A percentile compares a stretch with the other conserved stretches of the same genome.
These are phyloP conservation scores for Rosa lucieae DNA, from an alignment of 306 rosid genomes.

Conservation along the genomic window DNA sequence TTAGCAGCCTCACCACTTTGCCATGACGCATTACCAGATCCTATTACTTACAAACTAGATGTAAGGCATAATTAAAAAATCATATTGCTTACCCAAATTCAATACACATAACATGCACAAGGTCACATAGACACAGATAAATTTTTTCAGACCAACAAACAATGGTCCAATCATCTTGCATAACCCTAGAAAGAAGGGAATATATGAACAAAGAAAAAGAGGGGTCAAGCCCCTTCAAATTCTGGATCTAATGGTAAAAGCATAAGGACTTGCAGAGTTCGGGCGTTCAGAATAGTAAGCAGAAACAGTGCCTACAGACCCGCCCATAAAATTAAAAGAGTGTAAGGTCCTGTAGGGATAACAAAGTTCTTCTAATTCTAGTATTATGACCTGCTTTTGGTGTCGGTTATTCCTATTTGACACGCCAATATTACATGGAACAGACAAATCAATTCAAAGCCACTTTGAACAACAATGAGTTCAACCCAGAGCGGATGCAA, in stretches of 20 bases:
- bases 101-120: constrained; percentile 1
- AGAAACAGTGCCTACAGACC: not conserved
- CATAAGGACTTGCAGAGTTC: not conserved
- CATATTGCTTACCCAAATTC: not conserved
- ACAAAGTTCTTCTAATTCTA: not conserved
- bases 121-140: not conserved
- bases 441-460: not conserved
- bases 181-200: not conserved
- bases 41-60: constrained; percentile 3
- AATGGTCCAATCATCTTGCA: not conserved
- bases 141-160: not conserved
- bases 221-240: not conserved
- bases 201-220: not conserved
- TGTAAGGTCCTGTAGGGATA: not conserved
- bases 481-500: not conserved
- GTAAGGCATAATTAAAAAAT: not conserved
- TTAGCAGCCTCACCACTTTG: not conserved
- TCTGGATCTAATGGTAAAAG: not conserved
- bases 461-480: not conserved
- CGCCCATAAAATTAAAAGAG: not conserved
- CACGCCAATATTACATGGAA: not conserved
- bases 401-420: not conserved
- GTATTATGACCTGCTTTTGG: not conserved
- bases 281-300: not conserved
- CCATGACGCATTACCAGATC: not conserved